A percentile compares a stretch with the other conserved stretches of the same genome.
Conservation (phyloP, 495 filamentous ascomycete species). For the Penicillium coprophilum region DNA sequence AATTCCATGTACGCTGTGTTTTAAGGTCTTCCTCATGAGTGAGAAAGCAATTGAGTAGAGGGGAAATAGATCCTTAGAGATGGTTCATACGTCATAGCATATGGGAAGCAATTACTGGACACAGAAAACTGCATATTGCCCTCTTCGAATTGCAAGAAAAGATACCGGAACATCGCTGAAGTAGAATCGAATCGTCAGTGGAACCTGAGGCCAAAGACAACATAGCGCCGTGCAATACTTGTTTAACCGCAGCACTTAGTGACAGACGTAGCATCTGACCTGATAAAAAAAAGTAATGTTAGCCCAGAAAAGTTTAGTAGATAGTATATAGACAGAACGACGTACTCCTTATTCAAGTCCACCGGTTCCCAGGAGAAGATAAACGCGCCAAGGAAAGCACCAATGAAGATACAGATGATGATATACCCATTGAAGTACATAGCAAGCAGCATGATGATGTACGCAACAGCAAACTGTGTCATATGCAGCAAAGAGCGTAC, state of each 20-base stretch:
- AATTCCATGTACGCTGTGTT: not conserved
- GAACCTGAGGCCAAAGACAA: not conserved
- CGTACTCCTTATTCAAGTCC: slow-evolving; percentile 20
- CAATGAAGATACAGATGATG: slow-evolving; percentile 62
- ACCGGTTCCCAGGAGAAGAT: slow-evolving; percentile 56
- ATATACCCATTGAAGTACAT: slow-evolving; percentile 69
- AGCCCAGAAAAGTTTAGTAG: not conserved
- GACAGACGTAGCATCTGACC: slow-evolving; percentile 6
- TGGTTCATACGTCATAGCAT: not conserved
- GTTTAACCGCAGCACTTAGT: slow-evolving; percentile 9
- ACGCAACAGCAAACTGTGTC: slow-evolving; percentile 67
- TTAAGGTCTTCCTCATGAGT: not conserved
- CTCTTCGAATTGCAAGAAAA: not conserved
- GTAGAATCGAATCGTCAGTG: not conserved
- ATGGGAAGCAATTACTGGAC: not conserved
- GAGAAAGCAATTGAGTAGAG: not conserved
- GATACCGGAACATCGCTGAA: not conserved
- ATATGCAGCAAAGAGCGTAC: slow-evolving; percentile 64
- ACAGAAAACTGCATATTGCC: not conserved
- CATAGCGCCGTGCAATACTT: not conserved
- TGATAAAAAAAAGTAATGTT: not conserved
- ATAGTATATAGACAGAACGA: not conserved
- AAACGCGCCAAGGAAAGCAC: slow-evolving; percentile 59
- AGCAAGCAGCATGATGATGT: slow-evolving; percentile 68
- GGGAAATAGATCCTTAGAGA: not conserved